Evolutionary conservation across 2,329 filamentous ascomycete genomes (phyloP), one percentile per base, ranked within the genome.

Genomic region (Aspergillus cejpii): DNA sequence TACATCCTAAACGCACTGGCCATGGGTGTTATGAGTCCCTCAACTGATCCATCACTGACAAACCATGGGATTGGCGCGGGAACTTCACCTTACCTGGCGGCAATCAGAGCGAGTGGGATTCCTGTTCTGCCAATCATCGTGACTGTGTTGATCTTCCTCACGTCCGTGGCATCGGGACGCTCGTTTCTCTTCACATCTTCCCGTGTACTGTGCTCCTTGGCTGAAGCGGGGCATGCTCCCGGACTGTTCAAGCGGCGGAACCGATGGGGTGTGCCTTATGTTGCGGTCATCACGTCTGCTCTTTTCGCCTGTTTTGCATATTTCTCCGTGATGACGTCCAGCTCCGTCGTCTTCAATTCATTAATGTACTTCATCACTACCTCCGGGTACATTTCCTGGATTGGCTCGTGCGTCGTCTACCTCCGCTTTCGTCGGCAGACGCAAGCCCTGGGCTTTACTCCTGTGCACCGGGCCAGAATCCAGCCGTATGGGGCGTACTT

Each of bases 81-180:
- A 5, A 70, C 74, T 1, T 70, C 69, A 17, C 68, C 70, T 3
- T 73, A 66, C 50, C 55, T 71, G 7, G 59, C 72, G 21, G 70
- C 66, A 3, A 63, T 72, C 38, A 60, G 62, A 37, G 60, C 62
- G 7, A 82, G 81, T 27, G 80, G 79, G 27, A 77, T 87, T 49
- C 67, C 68, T 5, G 74, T 79, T 10, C 74, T 87, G 3, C 78
- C 81, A 1, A 70, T 78, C 48, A 79, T 89, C 57, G 81, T 88
- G 71, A 90, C 89, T 60, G 80, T 79, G 14, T 78, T 88, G 12
- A 78, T 91, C 6, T 73, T 90, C 15, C 84, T 85, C 0, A 86
- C 85, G 4, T 86, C 89, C 3, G 78, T 89, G 49, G 85, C 84
- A 0, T 86, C 86, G 6, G 86, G 83, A 52, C 87, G 85, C 68